Percentiles rank a stretch among this genome's conserved stretches.
These are phyloP conservation scores for Spathaspora sp. DNA, from an alignment of 805 yeast species.

Conservation along the genomic window DNA sequence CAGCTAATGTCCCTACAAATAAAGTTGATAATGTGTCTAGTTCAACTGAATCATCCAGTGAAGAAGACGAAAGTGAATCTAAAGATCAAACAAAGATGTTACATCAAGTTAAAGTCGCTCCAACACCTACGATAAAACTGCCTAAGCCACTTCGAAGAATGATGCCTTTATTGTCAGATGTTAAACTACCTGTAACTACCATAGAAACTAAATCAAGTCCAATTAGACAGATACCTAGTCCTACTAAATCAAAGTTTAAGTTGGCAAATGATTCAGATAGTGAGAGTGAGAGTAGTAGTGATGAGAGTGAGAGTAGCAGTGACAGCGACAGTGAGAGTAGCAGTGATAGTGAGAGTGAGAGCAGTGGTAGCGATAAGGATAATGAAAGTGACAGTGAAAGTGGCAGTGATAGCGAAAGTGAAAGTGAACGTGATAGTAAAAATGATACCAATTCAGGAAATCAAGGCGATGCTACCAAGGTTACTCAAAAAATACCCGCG, in stretches of 20 bases:
- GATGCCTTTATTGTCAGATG: constrained; percentile 3
- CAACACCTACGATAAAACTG: neutral
- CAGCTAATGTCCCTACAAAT: neutral
- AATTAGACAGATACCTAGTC: neutral
- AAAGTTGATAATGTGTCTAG: neutral
- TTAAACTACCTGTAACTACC: constrained; percentile 9
- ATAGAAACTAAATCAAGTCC: constrained; percentile 6
- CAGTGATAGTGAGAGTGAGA: neutral
- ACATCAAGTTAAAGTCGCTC: too few species aligned
- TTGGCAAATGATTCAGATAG: neutral
- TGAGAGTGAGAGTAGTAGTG: constrained; percentile 1
- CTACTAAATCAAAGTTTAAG: neutral
- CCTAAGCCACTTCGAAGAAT: neutral
- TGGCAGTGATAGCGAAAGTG: neutral
- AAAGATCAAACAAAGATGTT: neutral
- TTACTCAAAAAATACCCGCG: neutral
- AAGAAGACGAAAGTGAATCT: neutral
- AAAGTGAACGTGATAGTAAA: neutral
- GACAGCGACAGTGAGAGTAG: too few species aligned
- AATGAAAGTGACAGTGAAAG: constrained; percentile 2
- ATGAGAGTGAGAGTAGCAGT: neutral
- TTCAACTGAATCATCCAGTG: neutral
- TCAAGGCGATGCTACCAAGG: neutral
- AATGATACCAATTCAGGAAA: too few species aligned
- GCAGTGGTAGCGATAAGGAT: too few species aligned